These are phyloP conservation scores for Chalciporus piperatus DNA, from an alignment of 768 basidiomycete genomes.

Conservation along the genomic window DNA sequence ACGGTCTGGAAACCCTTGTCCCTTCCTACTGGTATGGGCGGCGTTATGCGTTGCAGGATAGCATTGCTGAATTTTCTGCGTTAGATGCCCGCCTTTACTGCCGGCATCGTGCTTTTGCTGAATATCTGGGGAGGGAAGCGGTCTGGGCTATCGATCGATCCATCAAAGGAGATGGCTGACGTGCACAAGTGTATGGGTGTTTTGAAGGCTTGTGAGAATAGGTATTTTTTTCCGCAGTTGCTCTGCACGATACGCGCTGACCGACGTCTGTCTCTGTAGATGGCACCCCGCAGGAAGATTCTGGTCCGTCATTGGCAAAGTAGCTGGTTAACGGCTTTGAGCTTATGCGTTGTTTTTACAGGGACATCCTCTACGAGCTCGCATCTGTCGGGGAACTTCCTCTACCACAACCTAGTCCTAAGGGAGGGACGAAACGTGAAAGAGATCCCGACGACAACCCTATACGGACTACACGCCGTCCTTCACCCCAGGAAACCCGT, in stretches of 20 bases:
- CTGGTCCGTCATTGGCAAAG: constrained; percentile 35
- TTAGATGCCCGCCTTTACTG: constrained; percentile 43
- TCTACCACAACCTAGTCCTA: constrained; percentile 54
- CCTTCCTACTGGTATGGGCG: constrained; percentile 30
- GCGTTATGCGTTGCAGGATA: too few relatives aligned
- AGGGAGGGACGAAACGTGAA: constrained; percentile 54
- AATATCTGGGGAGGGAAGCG: constrained; percentile 54
- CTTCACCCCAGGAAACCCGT: constrained; percentile 21
- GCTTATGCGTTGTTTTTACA: constrained; percentile 22
- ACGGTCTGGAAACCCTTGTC: constrained; percentile 26
- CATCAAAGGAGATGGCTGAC: constrained; percentile 46
- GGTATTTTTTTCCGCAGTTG: constrained; percentile 25
- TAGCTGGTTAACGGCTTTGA: background rate
- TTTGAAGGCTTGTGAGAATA: constrained; percentile 34
- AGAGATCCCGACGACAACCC: constrained; percentile 60
- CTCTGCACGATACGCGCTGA: background rate
- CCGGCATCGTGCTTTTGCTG: constrained; percentile 52
- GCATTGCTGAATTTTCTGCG: background rate
- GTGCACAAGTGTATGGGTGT: constrained; percentile 48
- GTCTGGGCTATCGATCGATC: constrained; percentile 39
- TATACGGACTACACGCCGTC: constrained; percentile 2
- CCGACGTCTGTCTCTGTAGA: constrained; percentile 21
- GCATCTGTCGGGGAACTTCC: constrained; percentile 71
- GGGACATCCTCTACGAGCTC: constrained; percentile 73
- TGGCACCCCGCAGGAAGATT: constrained; percentile 50